Evolutionary conservation across 2,329 filamentous ascomycete genomes (phyloP).

Genomic region (Domatiomyces globalis): DNA sequence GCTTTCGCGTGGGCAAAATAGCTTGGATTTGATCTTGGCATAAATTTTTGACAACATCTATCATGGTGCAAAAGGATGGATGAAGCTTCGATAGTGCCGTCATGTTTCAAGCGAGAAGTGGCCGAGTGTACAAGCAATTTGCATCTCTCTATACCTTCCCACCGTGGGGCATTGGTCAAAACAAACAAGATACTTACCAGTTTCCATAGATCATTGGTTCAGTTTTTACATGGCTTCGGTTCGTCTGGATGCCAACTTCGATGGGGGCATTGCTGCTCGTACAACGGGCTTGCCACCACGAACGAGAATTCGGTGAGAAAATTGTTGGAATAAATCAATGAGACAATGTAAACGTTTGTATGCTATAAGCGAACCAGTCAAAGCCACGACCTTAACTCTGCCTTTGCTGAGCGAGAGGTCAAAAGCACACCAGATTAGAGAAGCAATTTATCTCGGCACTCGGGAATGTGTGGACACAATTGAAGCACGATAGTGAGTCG

Average conservation of each 20-base stretch:
- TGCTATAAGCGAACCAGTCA: background rate
- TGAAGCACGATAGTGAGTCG: background rate
- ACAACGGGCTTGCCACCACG: background rate
- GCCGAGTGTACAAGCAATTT: too few relatives aligned
- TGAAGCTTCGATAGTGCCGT: slow-evolving; percentile 18
- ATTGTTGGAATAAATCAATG: background rate
- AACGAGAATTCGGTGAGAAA: background rate
- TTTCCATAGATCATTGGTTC: background rate
- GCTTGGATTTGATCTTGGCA: slow-evolving; percentile 48
- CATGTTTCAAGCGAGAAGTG: background rate
- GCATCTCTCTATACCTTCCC: background rate
- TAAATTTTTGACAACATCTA: slow-evolving; percentile 16
- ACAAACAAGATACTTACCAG: background rate
- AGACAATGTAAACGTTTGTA: background rate
- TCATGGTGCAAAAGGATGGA: slow-evolving; percentile 12
- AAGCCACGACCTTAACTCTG: background rate
- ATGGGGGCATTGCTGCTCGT: background rate
- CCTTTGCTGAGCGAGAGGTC: background rate
- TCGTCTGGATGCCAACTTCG: background rate
- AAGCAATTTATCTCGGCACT: background rate
- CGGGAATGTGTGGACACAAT: background rate
- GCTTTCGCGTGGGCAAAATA: slow-evolving; percentile 43
- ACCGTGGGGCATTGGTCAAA: too few relatives aligned
- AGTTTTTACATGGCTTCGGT: too few relatives aligned
- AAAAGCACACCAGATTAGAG: background rate